These are phyloP conservation scores for Fusarium proliferatum DNA, from an alignment of 2,329 filamentous ascomycete genomes.

Conservation along the genomic window DNA sequence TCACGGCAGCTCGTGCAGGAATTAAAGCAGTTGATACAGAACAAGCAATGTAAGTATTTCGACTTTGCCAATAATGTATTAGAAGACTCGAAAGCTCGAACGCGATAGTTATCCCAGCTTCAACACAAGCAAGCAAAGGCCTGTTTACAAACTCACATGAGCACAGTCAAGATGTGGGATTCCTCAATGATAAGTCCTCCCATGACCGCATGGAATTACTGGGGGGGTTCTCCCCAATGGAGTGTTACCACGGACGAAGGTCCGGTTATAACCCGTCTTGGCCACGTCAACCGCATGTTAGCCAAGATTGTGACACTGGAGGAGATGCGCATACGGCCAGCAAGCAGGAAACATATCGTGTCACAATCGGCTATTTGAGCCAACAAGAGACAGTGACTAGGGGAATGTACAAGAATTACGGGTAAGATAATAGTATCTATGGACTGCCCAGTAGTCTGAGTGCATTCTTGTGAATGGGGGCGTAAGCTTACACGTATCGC, in stretches of 20 bases:
- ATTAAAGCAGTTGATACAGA: neutral
- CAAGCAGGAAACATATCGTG: neutral
- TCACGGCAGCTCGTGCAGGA: neutral
- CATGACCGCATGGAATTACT: too few species aligned
- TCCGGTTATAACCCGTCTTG: neutral
- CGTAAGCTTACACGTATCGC: neutral
- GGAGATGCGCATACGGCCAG: neutral
- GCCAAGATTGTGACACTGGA: neutral
- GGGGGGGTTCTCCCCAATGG: neutral
- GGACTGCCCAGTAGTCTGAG: neutral
- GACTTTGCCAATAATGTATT: neutral
- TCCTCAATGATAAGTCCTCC: neutral
- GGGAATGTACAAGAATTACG: neutral
- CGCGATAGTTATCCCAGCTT: neutral
- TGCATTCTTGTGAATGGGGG: neutral
- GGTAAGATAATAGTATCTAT: neutral
- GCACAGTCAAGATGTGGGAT: neutral
- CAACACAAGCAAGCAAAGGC: neutral
- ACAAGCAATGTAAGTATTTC: too few species aligned
- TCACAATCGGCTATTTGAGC: neutral
- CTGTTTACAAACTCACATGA: neutral
- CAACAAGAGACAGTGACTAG: neutral
- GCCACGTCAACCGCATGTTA: neutral
- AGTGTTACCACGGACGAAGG: neutral
- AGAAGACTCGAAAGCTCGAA: neutral